phyloP scores from a whole-genome alignment of 225 moss, liverwort and hornwort species.

The Physcomitrium patens region DNA sequence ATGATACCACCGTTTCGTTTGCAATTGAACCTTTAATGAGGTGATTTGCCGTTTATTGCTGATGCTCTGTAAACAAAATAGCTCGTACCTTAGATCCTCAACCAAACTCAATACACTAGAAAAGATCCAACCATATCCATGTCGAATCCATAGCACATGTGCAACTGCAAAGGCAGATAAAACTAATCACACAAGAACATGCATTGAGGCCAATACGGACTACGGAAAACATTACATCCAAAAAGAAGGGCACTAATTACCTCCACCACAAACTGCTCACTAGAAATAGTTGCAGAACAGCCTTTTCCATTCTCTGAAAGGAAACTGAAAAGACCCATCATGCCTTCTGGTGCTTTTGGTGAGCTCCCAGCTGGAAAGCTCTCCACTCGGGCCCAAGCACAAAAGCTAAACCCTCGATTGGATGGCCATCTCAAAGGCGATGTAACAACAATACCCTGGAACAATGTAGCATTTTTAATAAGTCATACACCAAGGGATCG shows the following conservation, averaged over 20 bases:
- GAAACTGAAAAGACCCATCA: constrained; percentile 84
- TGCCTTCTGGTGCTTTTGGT: constrained; percentile 50
- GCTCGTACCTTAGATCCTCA: constrained; percentile 11
- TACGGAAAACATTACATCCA: neutral
- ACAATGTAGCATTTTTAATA: constrained; percentile 27
- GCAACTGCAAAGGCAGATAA: neutral
- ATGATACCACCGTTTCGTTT: constrained; percentile 73
- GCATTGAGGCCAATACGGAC: neutral
- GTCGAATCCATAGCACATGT: constrained; percentile 14
- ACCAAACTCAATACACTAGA: constrained; percentile 9
- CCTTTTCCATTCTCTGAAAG: constrained; percentile 81
- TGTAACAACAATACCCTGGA: constrained; percentile 74
- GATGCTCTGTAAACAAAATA: constrained; percentile 52
- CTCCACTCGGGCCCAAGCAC: constrained; percentile 75
- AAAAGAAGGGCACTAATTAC: constrained; percentile 39
- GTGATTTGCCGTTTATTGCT: constrained; percentile 62
- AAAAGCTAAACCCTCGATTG: constrained; percentile 73
- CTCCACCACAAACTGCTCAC: constrained; percentile 72
- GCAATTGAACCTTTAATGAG: constrained; percentile 54
- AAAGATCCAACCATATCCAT: constrained; percentile 4
- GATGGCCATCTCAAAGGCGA: constrained; percentile 77
- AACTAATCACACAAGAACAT: constrained; percentile 4
- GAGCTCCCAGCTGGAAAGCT: constrained; percentile 57
- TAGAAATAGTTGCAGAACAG: constrained; percentile 62
- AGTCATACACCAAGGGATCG: constrained; percentile 19